Evolutionary conservation across 202 grass and related monocot species (phyloP), one percentile per base, ranked within the genome.

Genomic region (Carex arenaria): DNA sequence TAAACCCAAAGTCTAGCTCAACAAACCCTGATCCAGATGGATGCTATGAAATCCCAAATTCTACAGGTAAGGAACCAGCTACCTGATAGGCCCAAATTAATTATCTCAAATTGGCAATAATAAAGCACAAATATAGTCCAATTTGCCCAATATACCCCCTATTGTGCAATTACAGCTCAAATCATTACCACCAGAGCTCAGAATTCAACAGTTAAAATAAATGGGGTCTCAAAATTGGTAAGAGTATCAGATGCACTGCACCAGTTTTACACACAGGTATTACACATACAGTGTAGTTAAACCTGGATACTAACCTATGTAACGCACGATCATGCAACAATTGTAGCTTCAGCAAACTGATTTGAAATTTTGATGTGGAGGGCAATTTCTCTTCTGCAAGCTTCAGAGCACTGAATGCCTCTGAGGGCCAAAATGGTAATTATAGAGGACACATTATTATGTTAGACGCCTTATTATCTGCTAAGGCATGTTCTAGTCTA

Each of bases 341-440:
- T 67, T 99, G 96, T 87, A 96, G 92, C 86, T 83, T 92, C 69
- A 99, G 93, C 71, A 94, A 87, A 43, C 91, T 90, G 86, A 96
- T 92, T 61, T 89, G 89, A 32, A 68, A 88, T 83, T 87, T 92
- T 63, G 88, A 90, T 70, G 84, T 86, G 40, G 89, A 94, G 47
- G 84, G 78, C 40, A 94, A 87, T 72, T 92, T 99, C 73, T 90
- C 88, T 89, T 95, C 96, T 64, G 93, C 86, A 82, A 94, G 68
- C 89, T 92, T 94, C 65, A 99, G 93, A 52, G 93, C 91, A 84
- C 66, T 67, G 51, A 96, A 99, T 60, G 96, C 96, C 76, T 84
- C 93, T 99, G 72, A 90, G 54, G 77, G 83, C 43, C 54, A 87
- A 82, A 73, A 87, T 22, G 32, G 15, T 26, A 13, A 59, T 18